A percentile compares a stretch with the other conserved stretches of the same genome.
Conservation (phyloP, 805 yeast genomes). For the Lachancea meyersii region DNA sequence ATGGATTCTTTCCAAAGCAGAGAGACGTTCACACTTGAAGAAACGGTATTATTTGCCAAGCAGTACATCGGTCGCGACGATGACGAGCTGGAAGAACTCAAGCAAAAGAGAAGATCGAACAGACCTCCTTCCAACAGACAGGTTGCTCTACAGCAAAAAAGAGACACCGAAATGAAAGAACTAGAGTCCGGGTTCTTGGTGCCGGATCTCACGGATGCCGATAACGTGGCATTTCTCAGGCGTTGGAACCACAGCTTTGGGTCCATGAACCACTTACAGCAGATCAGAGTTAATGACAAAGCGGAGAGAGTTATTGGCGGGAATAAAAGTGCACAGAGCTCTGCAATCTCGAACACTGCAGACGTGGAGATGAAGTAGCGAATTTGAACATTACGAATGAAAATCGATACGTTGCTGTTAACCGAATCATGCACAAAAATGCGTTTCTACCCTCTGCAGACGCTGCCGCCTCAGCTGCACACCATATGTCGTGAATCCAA, state of each 20-base stretch:
- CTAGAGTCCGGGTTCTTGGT: conserved; percentile 62
- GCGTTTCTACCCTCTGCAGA: no score
- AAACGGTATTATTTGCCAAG: conserved; percentile 54
- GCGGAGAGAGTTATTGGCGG: conserved; percentile 26
- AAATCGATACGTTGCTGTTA: neutral
- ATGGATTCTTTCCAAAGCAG: conserved; percentile 36
- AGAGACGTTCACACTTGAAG: conserved; percentile 45
- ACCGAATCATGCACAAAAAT: no score
- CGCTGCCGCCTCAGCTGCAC: neutral
- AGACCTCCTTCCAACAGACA: conserved; percentile 76
- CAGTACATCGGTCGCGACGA: conserved; percentile 63
- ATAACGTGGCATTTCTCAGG: conserved; percentile 53
- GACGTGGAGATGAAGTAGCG: conserved; percentile 22
- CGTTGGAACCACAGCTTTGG: conserved; percentile 83
- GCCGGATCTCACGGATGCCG: conserved; percentile 63
- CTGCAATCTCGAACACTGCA: neutral
- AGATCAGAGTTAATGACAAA: conserved; percentile 32
- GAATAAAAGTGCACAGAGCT: conserved; percentile 5
- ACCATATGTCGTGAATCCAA: neutral
- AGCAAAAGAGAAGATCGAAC: conserved; percentile 69
- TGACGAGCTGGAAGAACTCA: conserved; percentile 63
- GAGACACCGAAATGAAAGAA: conserved; percentile 54
- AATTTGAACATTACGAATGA: no score
- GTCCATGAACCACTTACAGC: conserved; percentile 58
- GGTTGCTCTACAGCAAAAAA: conserved; percentile 54